phyloP scores from a whole-genome alignment of 1,284 basidiomycete species.

The Athelia sp. region DNA sequence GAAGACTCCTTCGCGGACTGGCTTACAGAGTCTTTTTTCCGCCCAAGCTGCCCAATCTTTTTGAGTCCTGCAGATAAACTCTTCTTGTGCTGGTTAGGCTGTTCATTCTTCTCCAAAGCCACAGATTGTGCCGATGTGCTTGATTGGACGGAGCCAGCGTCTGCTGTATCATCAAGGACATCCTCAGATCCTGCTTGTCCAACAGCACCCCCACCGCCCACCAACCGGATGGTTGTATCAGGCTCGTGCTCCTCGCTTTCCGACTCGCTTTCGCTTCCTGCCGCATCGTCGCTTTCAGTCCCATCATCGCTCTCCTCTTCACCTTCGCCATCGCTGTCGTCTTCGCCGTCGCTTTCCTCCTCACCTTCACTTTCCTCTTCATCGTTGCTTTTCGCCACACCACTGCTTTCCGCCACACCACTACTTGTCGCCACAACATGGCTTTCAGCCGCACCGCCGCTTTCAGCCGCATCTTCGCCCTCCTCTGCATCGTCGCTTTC shows the following conservation, averaged over 20 bases:
- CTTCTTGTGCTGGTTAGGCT: conserved; percentile 49
- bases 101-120: conserved; percentile 16
- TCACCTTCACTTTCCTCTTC: too few relatives aligned
- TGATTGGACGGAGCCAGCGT: conserved; percentile 18
- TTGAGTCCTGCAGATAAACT: conserved; percentile 52
- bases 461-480: too few relatives aligned
- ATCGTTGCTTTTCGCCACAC: too few relatives aligned
- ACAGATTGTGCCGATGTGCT: conserved; percentile 9
- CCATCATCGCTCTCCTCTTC: background rate
- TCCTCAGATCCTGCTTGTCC: conserved; percentile 19
- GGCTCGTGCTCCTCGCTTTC: conserved; percentile 16
- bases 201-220: conserved; percentile 44
- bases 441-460: too few relatives aligned
- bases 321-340: background rate
- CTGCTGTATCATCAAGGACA: conserved; percentile 13
- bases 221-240: conserved; percentile 47
- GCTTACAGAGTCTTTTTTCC: conserved; percentile 50
- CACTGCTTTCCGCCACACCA: too few relatives aligned
- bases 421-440: too few relatives aligned
- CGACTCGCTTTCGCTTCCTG: conserved; percentile 12
- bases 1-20: conserved; percentile 29
- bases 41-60: conserved; percentile 44
- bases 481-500: background rate
- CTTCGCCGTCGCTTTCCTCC: too few relatives aligned
- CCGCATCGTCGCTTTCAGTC: conserved; percentile 4